Percentiles rank a stretch among this genome's conserved stretches.
These are phyloP conservation scores for Gracilariopsis chorda DNA, from an alignment of 23 red algal genomes.

Conservation along the genomic window DNA sequence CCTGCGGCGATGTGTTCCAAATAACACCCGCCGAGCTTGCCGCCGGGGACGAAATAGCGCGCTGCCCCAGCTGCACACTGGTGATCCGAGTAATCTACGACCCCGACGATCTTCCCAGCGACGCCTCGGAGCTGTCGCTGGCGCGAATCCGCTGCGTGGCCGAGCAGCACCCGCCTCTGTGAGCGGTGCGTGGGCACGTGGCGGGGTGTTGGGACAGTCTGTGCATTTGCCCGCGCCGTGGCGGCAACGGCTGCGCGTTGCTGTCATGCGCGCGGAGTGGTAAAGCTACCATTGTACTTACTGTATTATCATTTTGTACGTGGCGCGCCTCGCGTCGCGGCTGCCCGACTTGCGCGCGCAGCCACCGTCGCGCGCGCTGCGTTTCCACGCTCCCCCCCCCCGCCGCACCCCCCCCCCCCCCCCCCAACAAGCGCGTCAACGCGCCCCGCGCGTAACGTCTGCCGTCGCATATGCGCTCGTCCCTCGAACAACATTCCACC, in stretches of 20 bases:
- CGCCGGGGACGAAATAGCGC: constrained; percentile 84
- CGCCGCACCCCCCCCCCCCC: background rate
- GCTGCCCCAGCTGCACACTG: constrained; percentile 92
- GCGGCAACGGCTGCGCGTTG: background rate
- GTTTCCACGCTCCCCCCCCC: too few relatives aligned
- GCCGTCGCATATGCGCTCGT: too few relatives aligned
- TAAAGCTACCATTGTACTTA: too few relatives aligned
- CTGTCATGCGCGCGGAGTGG: background rate
- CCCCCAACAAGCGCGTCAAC: too few relatives aligned
- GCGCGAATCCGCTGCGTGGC: background rate
- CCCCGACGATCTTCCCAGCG: background rate
- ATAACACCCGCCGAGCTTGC: constrained; percentile 76
- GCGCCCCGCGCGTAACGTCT: too few relatives aligned
- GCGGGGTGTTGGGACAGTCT: background rate
- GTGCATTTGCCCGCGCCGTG: background rate
- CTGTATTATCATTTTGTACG: too few relatives aligned
- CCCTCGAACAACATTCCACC: too few relatives aligned
- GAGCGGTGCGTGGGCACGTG: background rate
- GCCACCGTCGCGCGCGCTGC: too few relatives aligned
- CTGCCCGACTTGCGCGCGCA: too few relatives aligned
- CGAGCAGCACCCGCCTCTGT: background rate
- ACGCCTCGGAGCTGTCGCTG: background rate
- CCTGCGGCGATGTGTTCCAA: constrained; percentile 94
- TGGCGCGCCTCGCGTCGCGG: too few relatives aligned
- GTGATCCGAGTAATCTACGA: constrained; percentile 89